Base-by-base conservation (phyloP, 140 eudicot genomes). In the Erigeron philadelphicus region DNA sequence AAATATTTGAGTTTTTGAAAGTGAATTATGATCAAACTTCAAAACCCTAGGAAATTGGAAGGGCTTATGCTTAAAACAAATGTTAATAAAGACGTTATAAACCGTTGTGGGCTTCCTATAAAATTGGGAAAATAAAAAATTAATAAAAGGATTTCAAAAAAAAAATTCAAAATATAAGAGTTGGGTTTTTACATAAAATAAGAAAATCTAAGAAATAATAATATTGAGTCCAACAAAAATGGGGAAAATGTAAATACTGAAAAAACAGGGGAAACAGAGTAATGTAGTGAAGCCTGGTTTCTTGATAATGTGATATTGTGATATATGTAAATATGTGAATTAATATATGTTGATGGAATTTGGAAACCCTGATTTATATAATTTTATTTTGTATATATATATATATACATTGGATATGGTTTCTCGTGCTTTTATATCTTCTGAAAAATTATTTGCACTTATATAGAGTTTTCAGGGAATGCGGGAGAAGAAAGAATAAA, bases 201-300 rank as follows among this genome's bases (percentile, higher is more conserved):
- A 1, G 13, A 52, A 40, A 18, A 0, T 64, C 6, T 62, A 42
- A 23, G 21, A 44, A 74, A 74, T 23, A 0, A 5, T 35, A 61
- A 65, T 65, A 53, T 63, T 74, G 15, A n/a, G 18, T 44, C 10
- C 7, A 15, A 41, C 64, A 19, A 42, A 53, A 42, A 52, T 3
- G 58, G 67, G 11, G n/a, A 50, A 31, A 47, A 11, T 18, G 5
- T 6, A 4, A 70, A 0, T 40, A 62, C 11, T 55, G 8, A 9
- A 11, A 17, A 11, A 53, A 2, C 21, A 10, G n/a, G 56, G 56
- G 57, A 42, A 72, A 72, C 77, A 73, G 72, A 73, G 78, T 74
- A 25, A 72, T 18, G 42, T 63, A 15, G 15, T 46, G 47, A 66
- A 66, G 13, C 23, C 57, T 3, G 48, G 18, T 50, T 9, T 48